phyloP scores from a whole-genome alignment of 805 yeast species.

The Henningerozyma blattae region DNA sequence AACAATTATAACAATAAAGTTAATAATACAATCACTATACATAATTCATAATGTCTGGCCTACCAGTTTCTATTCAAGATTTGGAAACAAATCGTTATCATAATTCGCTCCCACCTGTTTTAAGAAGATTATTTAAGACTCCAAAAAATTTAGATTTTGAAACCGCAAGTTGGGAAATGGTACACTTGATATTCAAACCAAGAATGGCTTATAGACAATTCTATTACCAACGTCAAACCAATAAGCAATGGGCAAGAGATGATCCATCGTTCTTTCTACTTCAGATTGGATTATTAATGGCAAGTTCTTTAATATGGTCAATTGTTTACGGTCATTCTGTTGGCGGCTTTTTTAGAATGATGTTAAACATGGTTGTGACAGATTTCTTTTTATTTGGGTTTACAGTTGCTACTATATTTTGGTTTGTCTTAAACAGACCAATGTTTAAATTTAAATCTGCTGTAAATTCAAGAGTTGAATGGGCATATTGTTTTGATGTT shows the following conservation, averaged over 20 bases:
- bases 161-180: slow-evolving; percentile 86
- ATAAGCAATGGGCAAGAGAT: slow-evolving; percentile 75
- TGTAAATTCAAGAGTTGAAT: slow-evolving; percentile 34
- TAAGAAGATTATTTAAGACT: slow-evolving; percentile 48
- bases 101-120: slow-evolving; percentile 21
- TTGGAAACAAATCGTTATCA: not conserved
- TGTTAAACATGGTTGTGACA: slow-evolving; percentile 72
- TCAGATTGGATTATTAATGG: slow-evolving; percentile 48
- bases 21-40: no score
- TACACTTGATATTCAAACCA: slow-evolving; percentile 62
- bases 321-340: slow-evolving; percentile 60
- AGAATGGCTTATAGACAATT: slow-evolving; percentile 71
- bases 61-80: slow-evolving; percentile 3
- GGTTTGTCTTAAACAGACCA: slow-evolving; percentile 59
- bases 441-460: slow-evolving; percentile 32
- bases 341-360: slow-evolving; percentile 46
- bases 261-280: slow-evolving; percentile 82
- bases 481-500: slow-evolving; percentile 92
- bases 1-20: no score
- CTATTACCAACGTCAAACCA: slow-evolving; percentile 72
- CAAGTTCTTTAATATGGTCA: slow-evolving; percentile 88
- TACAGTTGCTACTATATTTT: slow-evolving; percentile 56
- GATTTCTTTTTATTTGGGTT: slow-evolving; percentile 69
- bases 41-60: slow-evolving; percentile 2
- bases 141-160: slow-evolving; percentile 74